Base-by-base conservation (phyloP, 2,329 filamentous ascomycete genomes). In the Apiospora sp. region DNA sequence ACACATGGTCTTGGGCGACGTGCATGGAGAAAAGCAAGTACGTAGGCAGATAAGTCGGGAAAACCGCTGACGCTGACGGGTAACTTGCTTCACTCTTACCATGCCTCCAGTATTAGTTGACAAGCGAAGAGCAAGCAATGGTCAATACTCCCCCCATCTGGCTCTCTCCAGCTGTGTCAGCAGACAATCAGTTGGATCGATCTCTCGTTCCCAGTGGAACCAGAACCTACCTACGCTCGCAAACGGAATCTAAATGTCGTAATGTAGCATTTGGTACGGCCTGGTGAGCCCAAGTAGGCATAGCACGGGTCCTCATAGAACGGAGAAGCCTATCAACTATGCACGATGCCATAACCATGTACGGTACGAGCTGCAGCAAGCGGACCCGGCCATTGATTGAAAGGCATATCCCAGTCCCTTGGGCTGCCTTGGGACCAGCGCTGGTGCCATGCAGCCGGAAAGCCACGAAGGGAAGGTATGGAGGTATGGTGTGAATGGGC, bases 381-480 rank as follows among this genome's bases (percentile, higher is more conserved):
- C 54, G 7, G 19, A 22, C 54, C 54, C 54, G 54, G 34, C 54
- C 58, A 64, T 41, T 64, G 58, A 64, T 41, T 41, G 34, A 41
- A 14, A 22, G 34, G 58, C 58, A 64, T 19, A 64, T 64, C 58
- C 34, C 58, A 64, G 34, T 41, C 34, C 34, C 58, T 14, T 64
- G 58, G 58, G 8, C 19, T 41, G 19, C 34, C 58, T 14, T 64
- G 58, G 58, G 8, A 34, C 30, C 34, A n/a, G 37, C 30, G 30
- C 58, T 64, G 58, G 58, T 64, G 58, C 58, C 58, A 64, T 64
- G 58, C 34, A n/a, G 58, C 30, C 58, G 34, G 30, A 64, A 64
- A 64, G 58, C 58, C 58, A 64, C 58, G 58, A 64, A 64, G 34
- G 58, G 58, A 64, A 64, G 58, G 58, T 64, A 41, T 41, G 34